These are phyloP conservation scores for Ceratocystis harringtonii DNA, from an alignment of 2,329 filamentous ascomycete species.

Conservation along the genomic window DNA sequence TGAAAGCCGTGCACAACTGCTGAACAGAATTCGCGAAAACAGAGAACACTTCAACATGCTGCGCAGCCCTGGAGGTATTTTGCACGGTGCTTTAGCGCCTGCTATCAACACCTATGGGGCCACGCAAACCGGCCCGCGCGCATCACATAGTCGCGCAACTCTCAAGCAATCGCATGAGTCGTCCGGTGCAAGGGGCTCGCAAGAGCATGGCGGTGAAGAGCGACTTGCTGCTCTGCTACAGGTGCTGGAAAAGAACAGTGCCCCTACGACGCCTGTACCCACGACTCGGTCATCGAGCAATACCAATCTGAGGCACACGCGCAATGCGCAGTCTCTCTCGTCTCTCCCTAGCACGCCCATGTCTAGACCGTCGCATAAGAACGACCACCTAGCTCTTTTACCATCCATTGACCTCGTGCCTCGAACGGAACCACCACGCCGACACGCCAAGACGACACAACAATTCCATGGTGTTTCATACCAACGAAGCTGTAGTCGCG, in stretches of 20 bases:
- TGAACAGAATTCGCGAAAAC: conserved; percentile 77
- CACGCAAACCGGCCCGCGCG: conserved; percentile 19
- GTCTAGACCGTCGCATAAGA: conserved; percentile 39
- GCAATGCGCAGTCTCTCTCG: conserved; percentile 69
- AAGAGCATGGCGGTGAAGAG: conserved; percentile 33
- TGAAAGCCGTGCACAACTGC: conserved; percentile 63
- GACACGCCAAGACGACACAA: conserved; percentile 24
- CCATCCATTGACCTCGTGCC: conserved; percentile 49
- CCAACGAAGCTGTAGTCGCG: conserved; percentile 45
- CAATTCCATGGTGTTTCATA: conserved; percentile 25
- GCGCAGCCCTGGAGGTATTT: conserved; percentile 57
- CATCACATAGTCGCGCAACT: conserved; percentile 26
- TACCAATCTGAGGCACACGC: conserved; percentile 43
- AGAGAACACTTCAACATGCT: conserved; percentile 71
- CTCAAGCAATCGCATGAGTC: conserved; percentile 30
- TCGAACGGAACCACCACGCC: conserved; percentile 41
- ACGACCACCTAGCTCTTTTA: conserved; percentile 38
- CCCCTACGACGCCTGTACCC: conserved; percentile 52
- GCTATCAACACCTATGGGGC: conserved; percentile 21
- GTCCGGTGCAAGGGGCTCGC: not conserved
- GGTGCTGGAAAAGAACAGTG: conserved; percentile 56
- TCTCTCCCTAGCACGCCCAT: conserved; percentile 56
- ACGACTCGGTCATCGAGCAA: conserved; percentile 24
- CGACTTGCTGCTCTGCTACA: conserved; percentile 68
- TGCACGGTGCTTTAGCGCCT: conserved; percentile 47